Evolutionary conservation across 2,329 filamentous ascomycete genomes (phyloP), one percentile per base, ranked within the genome.

Genomic region (Curvularia eragrostidis): DNA sequence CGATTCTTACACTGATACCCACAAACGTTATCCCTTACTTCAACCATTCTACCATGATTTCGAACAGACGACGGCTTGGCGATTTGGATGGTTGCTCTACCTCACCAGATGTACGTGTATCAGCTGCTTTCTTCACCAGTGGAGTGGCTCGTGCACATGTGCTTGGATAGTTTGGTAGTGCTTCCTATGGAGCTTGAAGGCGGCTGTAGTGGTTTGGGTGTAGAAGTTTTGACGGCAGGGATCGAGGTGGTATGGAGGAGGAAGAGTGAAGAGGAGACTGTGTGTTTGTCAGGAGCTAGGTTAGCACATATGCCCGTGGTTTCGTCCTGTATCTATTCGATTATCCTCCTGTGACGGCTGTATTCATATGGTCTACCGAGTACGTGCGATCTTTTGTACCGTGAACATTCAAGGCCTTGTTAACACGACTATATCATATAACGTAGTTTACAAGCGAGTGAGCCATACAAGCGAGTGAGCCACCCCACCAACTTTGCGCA

Each of bases 1-100:
- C 74, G 71, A 76, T 71, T 75, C 72, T 73, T 73, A 78, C 74
- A 68, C 74, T 77, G 76, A 79, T 79, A 79, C 77, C 77, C 76
- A 77, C 72, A 66, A 75, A 72, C 70, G 68, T 75, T 75, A 69
- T 73, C 66, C 65, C 69, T 69, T 70, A 67, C 59, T 59, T 62
- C 62, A 66, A 69, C 70, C 70, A 73, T 74, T 73, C 69, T 74
- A 72, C 71, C 71, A 69, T 71, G 69, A 39, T 64, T 73, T 72
- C 60, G 61, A 65, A 71, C 68, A 70, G 64, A 72, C 67, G 70
- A 69, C 70, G 71, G 72, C 73, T 75, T 74, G 72, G 71, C 70
- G 71, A 73, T 66, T 65, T 69, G 64, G 63, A 67, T 63, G 68
- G 62, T 58, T 61, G 57, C 61, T 58, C 59, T 64, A 47, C 48